phyloP scores from a whole-genome alignment of 1,284 basidiomycete species.

The Sanghuangporus sanghuang region DNA sequence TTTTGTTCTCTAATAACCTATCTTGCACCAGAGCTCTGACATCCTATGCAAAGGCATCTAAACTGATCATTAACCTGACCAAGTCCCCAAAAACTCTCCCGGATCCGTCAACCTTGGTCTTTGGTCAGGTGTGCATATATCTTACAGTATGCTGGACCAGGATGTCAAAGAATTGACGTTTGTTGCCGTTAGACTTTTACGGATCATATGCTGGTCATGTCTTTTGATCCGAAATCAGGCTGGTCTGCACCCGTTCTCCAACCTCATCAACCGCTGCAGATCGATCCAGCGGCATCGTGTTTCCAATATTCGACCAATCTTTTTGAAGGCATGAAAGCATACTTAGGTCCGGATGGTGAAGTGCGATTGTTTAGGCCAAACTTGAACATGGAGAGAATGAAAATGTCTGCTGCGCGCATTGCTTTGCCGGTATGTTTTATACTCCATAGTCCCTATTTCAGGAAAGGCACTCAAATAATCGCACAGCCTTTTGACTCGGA shows the following conservation, averaged over 20 bases:
- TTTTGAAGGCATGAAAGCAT: slow-evolving; percentile 93
- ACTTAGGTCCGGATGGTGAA: slow-evolving; percentile 59
- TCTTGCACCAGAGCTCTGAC: neutral
- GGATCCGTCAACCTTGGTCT: slow-evolving; percentile 35
- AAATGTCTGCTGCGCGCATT: slow-evolving; percentile 52
- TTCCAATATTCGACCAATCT: slow-evolving; percentile 75
- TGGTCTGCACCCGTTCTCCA: slow-evolving; percentile 82
- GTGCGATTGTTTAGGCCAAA: slow-evolving; percentile 75
- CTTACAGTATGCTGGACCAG: neutral
- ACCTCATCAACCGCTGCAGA: slow-evolving; percentile 63
- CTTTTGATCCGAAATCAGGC: slow-evolving; percentile 59
- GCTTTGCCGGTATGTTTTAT: slow-evolving; percentile 52
- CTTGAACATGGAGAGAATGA: slow-evolving; percentile 76
- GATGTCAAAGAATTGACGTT: neutral
- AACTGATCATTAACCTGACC: slow-evolving; percentile 34
- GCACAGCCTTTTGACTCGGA: slow-evolving; percentile 56
- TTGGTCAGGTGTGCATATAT: slow-evolving; percentile 34
- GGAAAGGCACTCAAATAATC: neutral
- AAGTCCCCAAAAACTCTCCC: slow-evolving; percentile 35
- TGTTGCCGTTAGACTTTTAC: slow-evolving; percentile 26
- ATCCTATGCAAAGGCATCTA: slow-evolving; percentile 34
- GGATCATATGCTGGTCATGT: slow-evolving; percentile 79
- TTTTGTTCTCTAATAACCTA: neutral
- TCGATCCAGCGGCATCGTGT: slow-evolving; percentile 74
- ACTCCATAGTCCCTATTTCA: neutral